A percentile compares a stretch with the other conserved stretches of the same genome.
These are phyloP conservation scores for Stachybotrys elegans DNA, from an alignment of 2,329 filamentous ascomycete genomes.

Conservation along the genomic window DNA sequence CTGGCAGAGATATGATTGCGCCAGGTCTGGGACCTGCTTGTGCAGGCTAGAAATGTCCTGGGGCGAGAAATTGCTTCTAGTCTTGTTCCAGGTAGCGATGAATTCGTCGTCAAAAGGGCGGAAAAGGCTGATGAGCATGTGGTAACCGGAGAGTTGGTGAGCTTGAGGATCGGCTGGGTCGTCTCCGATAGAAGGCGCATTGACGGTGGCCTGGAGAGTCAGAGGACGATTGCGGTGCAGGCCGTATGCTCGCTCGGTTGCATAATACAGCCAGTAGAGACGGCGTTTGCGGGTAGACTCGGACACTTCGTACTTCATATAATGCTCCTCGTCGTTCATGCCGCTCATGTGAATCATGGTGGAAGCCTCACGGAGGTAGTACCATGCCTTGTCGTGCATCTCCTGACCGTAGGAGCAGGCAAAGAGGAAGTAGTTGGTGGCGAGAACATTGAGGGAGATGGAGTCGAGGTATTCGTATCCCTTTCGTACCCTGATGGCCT, in stretches of 20 bases:
- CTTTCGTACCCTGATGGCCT: constrained; percentile 60
- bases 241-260: constrained; percentile 69
- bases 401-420: constrained; percentile 67
- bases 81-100: constrained; percentile 62
- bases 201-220: constrained; percentile 64
- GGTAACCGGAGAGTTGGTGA: constrained; percentile 50
- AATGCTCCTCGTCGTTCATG: constrained; percentile 60
- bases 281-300: constrained; percentile 61
- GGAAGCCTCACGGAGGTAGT: constrained; percentile 69
- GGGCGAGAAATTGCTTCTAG: constrained; percentile 49
- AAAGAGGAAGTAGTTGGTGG: constrained; percentile 77
- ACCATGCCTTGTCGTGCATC: constrained; percentile 73
- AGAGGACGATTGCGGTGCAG: constrained; percentile 65
- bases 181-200: constrained; percentile 56
- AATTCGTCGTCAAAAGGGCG: constrained; percentile 62
- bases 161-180: constrained; percentile 52
- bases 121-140: constrained; percentile 59
- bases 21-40: constrained; percentile 54
- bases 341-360: constrained; percentile 60
- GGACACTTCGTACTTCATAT: constrained; percentile 50
- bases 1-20: constrained; percentile 46
- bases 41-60: constrained; percentile 54
- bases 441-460: constrained; percentile 52
- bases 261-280: constrained; percentile 68
- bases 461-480: constrained; percentile 55